Evolutionary conservation across 2,329 filamentous ascomycete genomes (phyloP), one percentile per base, ranked within the genome.

Genomic region (Apiospora phragmitis): DNA sequence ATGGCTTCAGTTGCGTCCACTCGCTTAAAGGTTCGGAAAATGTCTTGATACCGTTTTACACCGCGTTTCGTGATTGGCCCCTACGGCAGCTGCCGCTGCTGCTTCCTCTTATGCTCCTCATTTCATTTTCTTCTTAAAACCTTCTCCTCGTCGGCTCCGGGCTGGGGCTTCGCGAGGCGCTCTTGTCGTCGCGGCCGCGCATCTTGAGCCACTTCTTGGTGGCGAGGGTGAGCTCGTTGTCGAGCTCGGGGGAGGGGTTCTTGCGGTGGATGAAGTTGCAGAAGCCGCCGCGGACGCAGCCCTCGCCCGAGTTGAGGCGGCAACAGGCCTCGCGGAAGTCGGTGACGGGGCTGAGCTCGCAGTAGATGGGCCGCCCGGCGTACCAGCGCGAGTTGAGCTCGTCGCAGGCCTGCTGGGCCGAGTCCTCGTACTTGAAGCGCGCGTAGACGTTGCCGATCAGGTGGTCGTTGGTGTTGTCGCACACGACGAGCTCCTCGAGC

Each of bases 211-310:
- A 98, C 87, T 98, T 98, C 89, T 97, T 97, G 73, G 95, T 98
- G 77, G 90, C 90, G 76, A 98, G 87, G 73, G 93, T 91, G 76
- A 99, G 82, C 76, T 99, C 96, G 74, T 92, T 86, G 73, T 99
- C 96, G 76, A 99, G 85, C 84, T 98, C 95, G 14, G 94, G 86
- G 76, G 89, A 90, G 4, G 96, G 96, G 80, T 98, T 96, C 87
- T 99, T 99, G 79, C 96, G 90, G 82, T 99, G 96, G 75, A 99
- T 99, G 82, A 99, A 99, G 83, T 99, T 99, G 88, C 96, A 99
- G 86, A 98, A 98, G 42, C 96, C 96, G 73, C 95, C 96, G 74
- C 96, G 89, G 59, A 97, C 94, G 83, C 96, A 99, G 62, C 96
- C 96, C 83, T 98, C 96, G 73, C 96, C 96, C 49, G 90, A 93